phyloP scores from a whole-genome alignment of 805 yeast genomes.

The Komagataella ulmi region DNA sequence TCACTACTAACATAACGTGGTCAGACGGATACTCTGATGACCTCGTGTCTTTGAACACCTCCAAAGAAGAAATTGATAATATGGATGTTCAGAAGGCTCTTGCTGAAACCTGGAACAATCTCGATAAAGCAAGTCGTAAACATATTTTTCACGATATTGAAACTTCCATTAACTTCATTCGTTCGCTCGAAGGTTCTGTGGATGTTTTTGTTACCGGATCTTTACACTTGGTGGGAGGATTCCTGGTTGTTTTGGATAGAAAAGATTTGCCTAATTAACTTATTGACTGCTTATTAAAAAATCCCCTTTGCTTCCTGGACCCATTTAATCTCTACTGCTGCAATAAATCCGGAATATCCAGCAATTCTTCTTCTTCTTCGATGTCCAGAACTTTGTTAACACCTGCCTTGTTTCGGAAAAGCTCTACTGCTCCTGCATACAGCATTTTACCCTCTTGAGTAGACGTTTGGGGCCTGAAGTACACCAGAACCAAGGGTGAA shows the following conservation, averaged over 20 bases:
- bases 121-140: constrained; percentile 27
- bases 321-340: background rate
- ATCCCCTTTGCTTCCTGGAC: background rate
- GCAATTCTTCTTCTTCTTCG: background rate
- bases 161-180: constrained; percentile 45
- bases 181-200: constrained; percentile 29
- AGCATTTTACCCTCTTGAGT: constrained; percentile 75
- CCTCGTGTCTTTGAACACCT: constrained; percentile 73
- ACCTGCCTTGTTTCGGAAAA: constrained; percentile 66
- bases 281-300: background rate
- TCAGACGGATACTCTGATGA: constrained; percentile 76
- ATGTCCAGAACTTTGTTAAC: constrained; percentile 25
- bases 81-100: constrained; percentile 68
- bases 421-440: constrained; percentile 83
- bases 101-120: constrained; percentile 52
- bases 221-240: constrained; percentile 87
- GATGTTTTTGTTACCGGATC: constrained; percentile 93
- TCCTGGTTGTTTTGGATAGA: constrained; percentile 69
- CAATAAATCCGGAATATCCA: background rate
- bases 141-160: constrained; percentile 65
- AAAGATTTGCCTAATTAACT: constrained; percentile 4
- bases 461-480: constrained; percentile 82
- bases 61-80: constrained; percentile 66
- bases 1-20: constrained; percentile 91
- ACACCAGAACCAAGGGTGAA: constrained; percentile 67